These are phyloP conservation scores for Dichomitus squalens DNA, from an alignment of 1,284 basidiomycete species.

Conservation along the genomic window DNA sequence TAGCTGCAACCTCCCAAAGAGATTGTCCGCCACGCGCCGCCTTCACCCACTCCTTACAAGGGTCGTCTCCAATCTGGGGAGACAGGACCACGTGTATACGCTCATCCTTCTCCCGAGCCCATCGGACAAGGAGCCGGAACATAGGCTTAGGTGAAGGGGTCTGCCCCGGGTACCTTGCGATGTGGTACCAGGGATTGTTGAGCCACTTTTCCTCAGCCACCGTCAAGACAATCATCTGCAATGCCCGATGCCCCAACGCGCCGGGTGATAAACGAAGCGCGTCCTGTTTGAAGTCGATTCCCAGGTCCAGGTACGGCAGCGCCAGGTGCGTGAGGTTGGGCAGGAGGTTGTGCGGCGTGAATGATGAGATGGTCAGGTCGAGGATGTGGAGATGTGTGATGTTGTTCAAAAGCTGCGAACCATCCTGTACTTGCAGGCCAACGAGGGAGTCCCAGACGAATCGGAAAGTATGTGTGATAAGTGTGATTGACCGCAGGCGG, in stretches of 20 bases:
- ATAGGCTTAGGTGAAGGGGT: slow-evolving; percentile 20
- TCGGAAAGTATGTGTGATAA: slow-evolving; percentile 29
- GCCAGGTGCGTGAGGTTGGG: slow-evolving; percentile 33
- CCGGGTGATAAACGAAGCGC: slow-evolving; percentile 25
- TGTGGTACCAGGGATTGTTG: slow-evolving; percentile 26
- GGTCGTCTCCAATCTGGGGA: slow-evolving; percentile 15
- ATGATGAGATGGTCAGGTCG: slow-evolving; percentile 27
- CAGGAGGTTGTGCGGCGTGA: slow-evolving; percentile 29
- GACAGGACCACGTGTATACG: slow-evolving; percentile 26
- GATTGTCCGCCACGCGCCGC: slow-evolving; percentile 22
- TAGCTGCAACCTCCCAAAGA: slow-evolving; percentile 27
- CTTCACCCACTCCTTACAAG: slow-evolving; percentile 27
- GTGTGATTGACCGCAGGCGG: slow-evolving; percentile 23
- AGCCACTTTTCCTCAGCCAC: slow-evolving; percentile 28
- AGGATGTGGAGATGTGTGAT: slow-evolving; percentile 32
- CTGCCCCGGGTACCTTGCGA: slow-evolving; percentile 15
- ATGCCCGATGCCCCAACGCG: slow-evolving; percentile 17
- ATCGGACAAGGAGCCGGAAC: slow-evolving; percentile 24
- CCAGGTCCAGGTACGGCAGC: slow-evolving; percentile 30
- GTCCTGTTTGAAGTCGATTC: slow-evolving; percentile 20
- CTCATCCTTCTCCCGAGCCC: slow-evolving; percentile 24
- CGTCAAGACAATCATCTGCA: slow-evolving; percentile 31
- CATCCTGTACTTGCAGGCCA: slow-evolving; percentile 15
- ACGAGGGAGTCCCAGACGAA: slow-evolving; percentile 30
- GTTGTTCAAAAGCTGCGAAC: slow-evolving; percentile 23